phyloP scores from a whole-genome alignment of 129 eudicot species.

The Artemisia argyi region DNA sequence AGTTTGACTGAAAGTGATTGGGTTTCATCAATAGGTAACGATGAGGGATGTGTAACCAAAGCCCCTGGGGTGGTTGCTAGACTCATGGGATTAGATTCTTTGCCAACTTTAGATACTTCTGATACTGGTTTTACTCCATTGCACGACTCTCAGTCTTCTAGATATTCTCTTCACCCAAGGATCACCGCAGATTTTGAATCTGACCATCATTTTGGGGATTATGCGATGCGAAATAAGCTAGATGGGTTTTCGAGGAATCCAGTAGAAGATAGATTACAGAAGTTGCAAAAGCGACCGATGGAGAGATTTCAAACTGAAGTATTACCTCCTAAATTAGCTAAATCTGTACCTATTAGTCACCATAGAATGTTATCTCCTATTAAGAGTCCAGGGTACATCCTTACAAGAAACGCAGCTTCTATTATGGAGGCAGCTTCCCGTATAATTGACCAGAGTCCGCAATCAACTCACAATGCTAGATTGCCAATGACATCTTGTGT shows the following conservation, averaged over 20 bases:
- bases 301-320: conserved; percentile 89
- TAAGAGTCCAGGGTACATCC: conserved; percentile 90
- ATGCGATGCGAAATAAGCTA: conserved; percentile 56
- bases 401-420: conserved; percentile 71
- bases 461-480: conserved; percentile 41
- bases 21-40: conserved; percentile 54
- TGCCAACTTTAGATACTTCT: conserved; percentile 62
- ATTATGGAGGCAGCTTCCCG: conserved; percentile 87
- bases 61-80: conserved; percentile 99
- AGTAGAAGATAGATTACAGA: conserved; percentile 57
- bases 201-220: conserved; percentile 49
- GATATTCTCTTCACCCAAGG: conserved; percentile 51
- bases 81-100: conserved; percentile 93
- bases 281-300: conserved; percentile 63
- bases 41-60: conserved; percentile 63
- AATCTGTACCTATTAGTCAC: conserved; percentile 71
- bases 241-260: conserved; percentile 74
- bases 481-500: conserved; percentile 35
- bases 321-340: conserved; percentile 90
- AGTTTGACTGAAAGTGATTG: conserved; percentile 46
- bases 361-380: conserved; percentile 85
- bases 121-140: conserved; percentile 50
- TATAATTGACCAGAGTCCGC: conserved; percentile 77
- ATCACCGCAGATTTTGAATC: conserved; percentile 33
- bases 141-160: conserved; percentile 51